Conservation (phyloP, 2,329 filamentous ascomycete species). For the Epicoccum sorghinum region DNA sequence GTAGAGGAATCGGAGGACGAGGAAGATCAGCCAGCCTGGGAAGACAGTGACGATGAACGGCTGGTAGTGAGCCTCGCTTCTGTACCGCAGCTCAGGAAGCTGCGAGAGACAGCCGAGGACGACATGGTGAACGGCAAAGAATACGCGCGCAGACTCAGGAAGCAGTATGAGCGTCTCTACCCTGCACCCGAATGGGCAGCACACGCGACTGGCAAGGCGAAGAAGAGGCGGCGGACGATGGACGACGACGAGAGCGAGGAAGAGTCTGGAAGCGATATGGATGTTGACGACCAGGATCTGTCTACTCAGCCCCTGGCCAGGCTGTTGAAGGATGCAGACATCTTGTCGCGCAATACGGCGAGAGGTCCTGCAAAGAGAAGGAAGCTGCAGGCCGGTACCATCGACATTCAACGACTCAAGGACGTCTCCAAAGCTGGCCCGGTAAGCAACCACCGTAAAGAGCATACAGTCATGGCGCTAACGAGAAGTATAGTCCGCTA, state of each 20-base stretch:
- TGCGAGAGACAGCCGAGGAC: constrained; percentile 79
- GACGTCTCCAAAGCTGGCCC: constrained; percentile 82
- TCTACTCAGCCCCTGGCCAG: constrained; percentile 78
- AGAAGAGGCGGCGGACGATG: constrained; percentile 56
- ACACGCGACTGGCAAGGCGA: constrained; percentile 50
- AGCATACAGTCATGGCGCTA: constrained; percentile 15
- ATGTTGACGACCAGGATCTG: constrained; percentile 55
- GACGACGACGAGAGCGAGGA: constrained; percentile 50
- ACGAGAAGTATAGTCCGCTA: constrained; percentile 61
- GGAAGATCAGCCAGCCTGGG: constrained; percentile 70
- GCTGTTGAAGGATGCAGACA: constrained; percentile 76
- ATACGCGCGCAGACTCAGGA: constrained; percentile 79
- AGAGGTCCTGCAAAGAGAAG: constrained; percentile 63
- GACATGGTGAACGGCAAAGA: constrained; percentile 86
- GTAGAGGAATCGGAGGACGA: constrained; percentile 48
- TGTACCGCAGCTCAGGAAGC: constrained; percentile 77
- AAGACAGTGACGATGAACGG: constrained; percentile 94
- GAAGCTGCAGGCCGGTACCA: constrained; percentile 81
- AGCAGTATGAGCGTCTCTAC: constrained; percentile 73
- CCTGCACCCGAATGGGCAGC: constrained; percentile 67
- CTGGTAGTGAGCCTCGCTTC: constrained; percentile 81
- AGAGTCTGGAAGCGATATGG: constrained; percentile 63
- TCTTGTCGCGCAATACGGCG: constrained; percentile 62
- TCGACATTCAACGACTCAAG: constrained; percentile 88
- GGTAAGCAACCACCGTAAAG: constrained; percentile 46